Evolutionary conservation across 1,139 yeast species (phyloP), one percentile per base, ranked within the genome.

Genomic region (Saccharomyces hybrid): DNA sequence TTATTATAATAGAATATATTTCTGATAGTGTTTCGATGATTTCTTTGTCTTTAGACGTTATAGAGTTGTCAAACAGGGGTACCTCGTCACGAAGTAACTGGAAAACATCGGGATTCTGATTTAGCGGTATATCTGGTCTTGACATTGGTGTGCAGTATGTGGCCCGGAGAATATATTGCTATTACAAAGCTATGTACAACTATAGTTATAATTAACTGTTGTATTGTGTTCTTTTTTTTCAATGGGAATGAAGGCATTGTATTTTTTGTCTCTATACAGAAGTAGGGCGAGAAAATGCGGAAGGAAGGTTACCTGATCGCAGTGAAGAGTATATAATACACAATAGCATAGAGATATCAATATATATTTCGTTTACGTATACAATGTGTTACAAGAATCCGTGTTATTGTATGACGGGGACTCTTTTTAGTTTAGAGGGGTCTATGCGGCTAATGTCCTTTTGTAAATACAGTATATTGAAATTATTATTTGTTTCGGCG

Each of bases 1-100:
- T 83, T 2, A 86, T 81, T 16, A 93, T 76, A 29, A 93, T 85
- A 9, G 96, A 85, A 69, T 84, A 90, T 28, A 91, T 73, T 69
- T 91, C 98, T 0, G 93, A 85, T 25, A 88, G 69, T 1, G 87
- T 75, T 59, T 89, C 95, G 60, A 78, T 77, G 0, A 79, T 76
- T 53, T 83, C 83, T 53, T 85, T 77, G 58, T 85, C 82, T 53
- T 54, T 20, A 20, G 23, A 20, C 23, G 23, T 20, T 20, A 20
- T 20, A 20, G 23, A 20, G 23, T 20, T 20, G 48, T 66, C 68
- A 54, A 58, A 66, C 2, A 87, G 72, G 3, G 82, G 77, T 25
- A 85, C 73, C 59, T 84, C 88, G 50, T 78, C 76, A 62, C 81
- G 80, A 56, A 77, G 74, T 13, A 32, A 32, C n/a, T 13, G 38